These are phyloP conservation scores for Phytophthora megakarya DNA, from an alignment of 352 stramenopile genomes.

Conservation along the genomic window DNA sequence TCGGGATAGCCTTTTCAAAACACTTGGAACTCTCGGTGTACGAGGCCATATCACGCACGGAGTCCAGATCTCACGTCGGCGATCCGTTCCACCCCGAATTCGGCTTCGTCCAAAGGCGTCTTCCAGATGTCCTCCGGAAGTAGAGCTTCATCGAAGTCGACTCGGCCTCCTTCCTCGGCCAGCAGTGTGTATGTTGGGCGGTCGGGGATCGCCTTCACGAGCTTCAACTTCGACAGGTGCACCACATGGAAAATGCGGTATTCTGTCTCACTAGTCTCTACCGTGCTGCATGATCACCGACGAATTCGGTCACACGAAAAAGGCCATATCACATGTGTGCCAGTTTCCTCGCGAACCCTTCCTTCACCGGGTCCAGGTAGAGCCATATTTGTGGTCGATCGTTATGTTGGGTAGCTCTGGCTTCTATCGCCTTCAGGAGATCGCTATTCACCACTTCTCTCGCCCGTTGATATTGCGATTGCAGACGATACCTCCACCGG, in stretches of 20 bases:
- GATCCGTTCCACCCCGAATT: conserved; percentile 18
- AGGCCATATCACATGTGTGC: no score
- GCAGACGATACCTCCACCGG: conserved; percentile 7
- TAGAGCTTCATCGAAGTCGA: conserved; percentile 30
- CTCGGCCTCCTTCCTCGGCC: neutral
- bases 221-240: no score
- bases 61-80: neutral
- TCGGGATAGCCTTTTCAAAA: conserved; percentile 15
- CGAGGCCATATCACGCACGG: conserved; percentile 2
- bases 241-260: conserved; percentile 34
- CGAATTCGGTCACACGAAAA: no score
- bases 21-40: conserved; percentile 9
- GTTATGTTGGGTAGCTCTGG: neutral
- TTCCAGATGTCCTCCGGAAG: conserved; percentile 27
- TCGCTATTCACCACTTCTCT: neutral
- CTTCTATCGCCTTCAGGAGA: neutral
- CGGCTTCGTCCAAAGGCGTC: neutral
- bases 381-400: neutral
- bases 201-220: neutral
- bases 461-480: conserved; percentile 4
- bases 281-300: conserved; percentile 10
- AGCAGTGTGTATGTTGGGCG: neutral
- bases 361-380: conserved; percentile 7
- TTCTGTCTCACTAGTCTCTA: neutral
- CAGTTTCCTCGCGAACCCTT: conserved; percentile 27